phyloP scores from a whole-genome alignment of 257 asterid species.

The Penstemon barbatus region DNA sequence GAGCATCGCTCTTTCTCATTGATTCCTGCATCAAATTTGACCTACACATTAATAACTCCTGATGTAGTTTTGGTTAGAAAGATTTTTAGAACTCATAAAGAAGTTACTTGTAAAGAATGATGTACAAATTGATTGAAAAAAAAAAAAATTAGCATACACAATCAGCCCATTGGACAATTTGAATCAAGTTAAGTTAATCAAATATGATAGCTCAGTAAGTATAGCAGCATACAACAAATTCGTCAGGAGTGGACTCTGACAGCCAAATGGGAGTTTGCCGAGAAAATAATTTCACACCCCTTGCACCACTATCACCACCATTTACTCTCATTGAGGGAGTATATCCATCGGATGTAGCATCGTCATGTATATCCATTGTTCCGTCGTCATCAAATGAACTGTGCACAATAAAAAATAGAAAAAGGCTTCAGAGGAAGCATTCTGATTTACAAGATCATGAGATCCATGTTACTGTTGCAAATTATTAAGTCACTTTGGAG shows the following conservation, averaged over 20 bases:
- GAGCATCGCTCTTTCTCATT: conserved; percentile 84
- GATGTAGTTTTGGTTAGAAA: too few species aligned
- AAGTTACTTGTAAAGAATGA: too few species aligned
- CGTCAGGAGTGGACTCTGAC: conserved; percentile 93
- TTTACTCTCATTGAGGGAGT: conserved; percentile 49
- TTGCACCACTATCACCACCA: conserved; percentile 58
- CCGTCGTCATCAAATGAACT: conserved; percentile 81
- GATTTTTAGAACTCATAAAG: too few species aligned
- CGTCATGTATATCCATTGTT: conserved; percentile 52
- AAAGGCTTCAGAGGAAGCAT: conserved; percentile 24
- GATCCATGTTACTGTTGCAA: conserved; percentile 22
- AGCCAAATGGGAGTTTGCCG: conserved; percentile 84
- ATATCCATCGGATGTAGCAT: conserved; percentile 52
- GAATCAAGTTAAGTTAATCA: conserved; percentile 27
- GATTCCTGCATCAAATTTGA: conserved; percentile 69
- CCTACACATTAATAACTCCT: conserved; percentile 3
- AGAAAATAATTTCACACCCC: conserved; percentile 53
- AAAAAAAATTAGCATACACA: conserved; percentile 22
- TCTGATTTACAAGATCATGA: conserved; percentile 5
- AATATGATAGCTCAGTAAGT: conserved; percentile 30
- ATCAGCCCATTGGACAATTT: conserved; percentile 32
- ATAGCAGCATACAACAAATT: conserved; percentile 82
- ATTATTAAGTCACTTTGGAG: conserved; percentile 17
- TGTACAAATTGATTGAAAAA: too few species aligned
- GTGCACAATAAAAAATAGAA: conserved; percentile 39